Conservation (phyloP, 2,329 filamentous ascomycete genomes). For the Pestalotiopsis sp. region DNA sequence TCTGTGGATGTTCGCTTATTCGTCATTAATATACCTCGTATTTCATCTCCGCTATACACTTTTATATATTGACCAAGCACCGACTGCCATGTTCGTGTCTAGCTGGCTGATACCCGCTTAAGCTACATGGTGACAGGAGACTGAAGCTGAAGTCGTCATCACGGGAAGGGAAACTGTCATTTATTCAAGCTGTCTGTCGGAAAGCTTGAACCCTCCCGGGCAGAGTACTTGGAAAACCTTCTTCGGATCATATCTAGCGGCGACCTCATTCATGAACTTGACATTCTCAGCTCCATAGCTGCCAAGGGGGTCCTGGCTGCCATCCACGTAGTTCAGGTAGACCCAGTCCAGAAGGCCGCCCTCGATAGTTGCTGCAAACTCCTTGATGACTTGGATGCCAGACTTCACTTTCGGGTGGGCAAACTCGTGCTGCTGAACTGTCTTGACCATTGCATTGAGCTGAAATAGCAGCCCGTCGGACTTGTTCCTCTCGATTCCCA, state of each 20-base stretch:
- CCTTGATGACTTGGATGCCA: constrained; percentile 17
- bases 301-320: background rate
- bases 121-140: no score
- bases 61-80: no score
- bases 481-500: constrained; percentile 21
- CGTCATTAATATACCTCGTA: no score
- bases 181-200: no score
- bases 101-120: no score
- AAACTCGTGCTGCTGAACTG: constrained; percentile 19
- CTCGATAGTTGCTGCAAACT: constrained; percentile 18
- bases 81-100: no score
- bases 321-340: background rate
- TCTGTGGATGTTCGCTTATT: no score
- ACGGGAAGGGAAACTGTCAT: no score
- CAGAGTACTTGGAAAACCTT: background rate
- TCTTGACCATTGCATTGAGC: constrained; percentile 18
- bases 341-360: constrained; percentile 10
- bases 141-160: no score
- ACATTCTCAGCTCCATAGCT: background rate
- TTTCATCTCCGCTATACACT: no score
- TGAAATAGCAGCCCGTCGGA: constrained; percentile 22
- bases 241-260: background rate
- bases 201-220: background rate
- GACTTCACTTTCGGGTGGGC: constrained; percentile 19
- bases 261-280: background rate